Percentiles rank a stretch among this genome's conserved stretches.
Conservation (phyloP, 2,329 filamentous ascomycete species). For the Metarhizium robertsii region DNA sequence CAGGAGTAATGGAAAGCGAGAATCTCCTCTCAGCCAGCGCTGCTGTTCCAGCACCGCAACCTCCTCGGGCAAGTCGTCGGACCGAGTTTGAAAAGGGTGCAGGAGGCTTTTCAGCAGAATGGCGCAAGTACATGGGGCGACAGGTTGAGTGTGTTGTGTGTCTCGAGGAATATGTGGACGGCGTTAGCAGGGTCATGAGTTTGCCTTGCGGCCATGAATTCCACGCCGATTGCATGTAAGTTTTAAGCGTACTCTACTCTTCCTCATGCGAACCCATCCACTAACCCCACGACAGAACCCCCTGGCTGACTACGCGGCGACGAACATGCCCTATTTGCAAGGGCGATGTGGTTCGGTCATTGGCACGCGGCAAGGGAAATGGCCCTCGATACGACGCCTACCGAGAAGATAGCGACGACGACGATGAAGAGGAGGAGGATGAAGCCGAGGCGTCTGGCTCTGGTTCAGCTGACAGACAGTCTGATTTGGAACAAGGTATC, state of each 20-base stretch:
- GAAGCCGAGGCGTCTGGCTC: constrained; percentile 25
- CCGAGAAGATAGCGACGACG: constrained; percentile 42
- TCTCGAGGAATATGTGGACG: constrained; percentile 91
- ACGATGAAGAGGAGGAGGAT: constrained; percentile 30
- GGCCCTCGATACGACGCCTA: constrained; percentile 45
- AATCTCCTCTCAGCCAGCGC: constrained; percentile 35
- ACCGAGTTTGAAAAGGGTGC: constrained; percentile 39
- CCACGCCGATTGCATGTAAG: constrained; percentile 97
- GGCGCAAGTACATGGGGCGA: constrained; percentile 58
- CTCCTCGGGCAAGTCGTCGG: constrained; percentile 20
- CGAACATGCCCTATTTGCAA: constrained; percentile 99
- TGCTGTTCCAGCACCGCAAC: constrained; percentile 26
- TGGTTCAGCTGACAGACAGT: constrained; percentile 19
- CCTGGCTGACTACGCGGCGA: constrained; percentile 90
- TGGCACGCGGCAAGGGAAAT: constrained; percentile 45
- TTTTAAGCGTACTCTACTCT: constrained; percentile 17
- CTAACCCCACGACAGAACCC: constrained; percentile 52
- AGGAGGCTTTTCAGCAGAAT: constrained; percentile 36
- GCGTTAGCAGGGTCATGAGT: constrained; percentile 92
- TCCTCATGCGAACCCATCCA: neutral
- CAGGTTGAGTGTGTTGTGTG: constrained; percentile 92
- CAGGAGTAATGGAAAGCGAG: constrained; percentile 45
- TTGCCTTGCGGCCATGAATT: constrained; percentile 96
- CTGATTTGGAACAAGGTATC: constrained; percentile 36
- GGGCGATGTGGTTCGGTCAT: constrained; percentile 76